Conservation (phyloP, 768 basidiomycete genomes). For the Auricularia heimuer region DNA sequence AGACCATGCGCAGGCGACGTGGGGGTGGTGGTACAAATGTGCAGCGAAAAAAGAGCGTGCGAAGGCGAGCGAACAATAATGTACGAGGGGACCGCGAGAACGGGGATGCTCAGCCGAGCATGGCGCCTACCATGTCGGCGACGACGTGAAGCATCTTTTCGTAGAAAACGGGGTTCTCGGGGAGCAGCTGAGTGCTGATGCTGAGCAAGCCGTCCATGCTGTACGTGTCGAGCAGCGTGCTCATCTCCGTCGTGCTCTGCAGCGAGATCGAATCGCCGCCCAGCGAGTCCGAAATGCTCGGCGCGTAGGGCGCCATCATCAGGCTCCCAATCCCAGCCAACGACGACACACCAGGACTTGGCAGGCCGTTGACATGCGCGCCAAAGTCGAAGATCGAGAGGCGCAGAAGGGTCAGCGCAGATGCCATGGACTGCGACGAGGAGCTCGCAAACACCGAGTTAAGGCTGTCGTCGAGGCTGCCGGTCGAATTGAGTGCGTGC, state of each 20-base stretch:
- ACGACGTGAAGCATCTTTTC: not conserved
- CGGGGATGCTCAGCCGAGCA: not conserved
- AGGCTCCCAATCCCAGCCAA: not conserved
- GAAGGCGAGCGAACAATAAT: no score
- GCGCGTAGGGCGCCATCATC: not conserved
- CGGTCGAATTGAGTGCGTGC: not conserved
- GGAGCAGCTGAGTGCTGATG: not conserved
- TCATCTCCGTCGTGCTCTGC: not conserved
- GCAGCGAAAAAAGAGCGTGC: not conserved
- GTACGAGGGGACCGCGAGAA: no score
- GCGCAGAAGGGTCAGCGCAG: not conserved
- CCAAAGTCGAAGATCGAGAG: not conserved
- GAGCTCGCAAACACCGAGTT: not conserved
- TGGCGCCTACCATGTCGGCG: not conserved
- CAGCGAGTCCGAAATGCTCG: not conserved
- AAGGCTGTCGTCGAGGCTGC: not conserved
- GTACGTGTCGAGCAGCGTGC: not conserved
- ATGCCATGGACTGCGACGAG: not conserved
- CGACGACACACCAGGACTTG: not conserved
- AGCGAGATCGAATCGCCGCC: not conserved
- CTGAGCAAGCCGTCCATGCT: constrained; percentile 1
- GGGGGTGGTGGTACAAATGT: not conserved
- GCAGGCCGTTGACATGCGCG: not conserved
- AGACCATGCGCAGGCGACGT: no score
- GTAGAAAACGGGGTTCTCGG: not conserved